phyloP scores from a whole-genome alignment of 176 grass and related monocot genomes.

The Chrysopogon serrulatus region DNA sequence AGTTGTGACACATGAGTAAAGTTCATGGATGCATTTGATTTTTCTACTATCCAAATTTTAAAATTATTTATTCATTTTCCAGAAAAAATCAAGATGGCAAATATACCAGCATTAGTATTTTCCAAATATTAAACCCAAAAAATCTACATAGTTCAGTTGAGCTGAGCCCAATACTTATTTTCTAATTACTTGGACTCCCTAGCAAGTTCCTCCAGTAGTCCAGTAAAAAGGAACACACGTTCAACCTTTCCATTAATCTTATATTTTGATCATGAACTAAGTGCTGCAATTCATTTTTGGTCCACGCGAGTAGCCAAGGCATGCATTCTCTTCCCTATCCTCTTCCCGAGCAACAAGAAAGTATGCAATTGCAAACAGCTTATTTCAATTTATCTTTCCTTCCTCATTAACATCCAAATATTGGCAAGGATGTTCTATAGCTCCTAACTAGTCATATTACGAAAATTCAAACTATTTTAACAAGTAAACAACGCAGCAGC shows the following conservation, averaged over 20 bases:
- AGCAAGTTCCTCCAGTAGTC: neutral
- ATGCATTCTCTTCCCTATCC: neutral
- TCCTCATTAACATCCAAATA: neutral
- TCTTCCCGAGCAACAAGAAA: neutral
- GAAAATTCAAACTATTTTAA: neutral
- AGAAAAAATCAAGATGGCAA: neutral
- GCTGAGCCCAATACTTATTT: neutral
- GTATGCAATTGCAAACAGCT: neutral
- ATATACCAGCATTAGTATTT: neutral
- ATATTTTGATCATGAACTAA: neutral
- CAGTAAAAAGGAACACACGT: neutral
- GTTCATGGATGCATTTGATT: neutral
- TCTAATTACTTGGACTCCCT: neutral
- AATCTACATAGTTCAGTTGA: neutral
- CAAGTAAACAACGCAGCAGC: neutral
- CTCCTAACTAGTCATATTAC: neutral
- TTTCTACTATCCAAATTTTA: neutral
- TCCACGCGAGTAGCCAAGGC: neutral
- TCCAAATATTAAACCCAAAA: neutral
- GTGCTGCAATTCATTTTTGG: neutral
- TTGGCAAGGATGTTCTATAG: neutral
- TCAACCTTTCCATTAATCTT: constrained; percentile 10
- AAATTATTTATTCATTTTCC: neutral
- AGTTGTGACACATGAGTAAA: neutral
- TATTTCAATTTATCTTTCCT: neutral